A percentile compares a stretch with the other conserved stretches of the same genome.
phyloP scores from a whole-genome alignment of 345 rosid genomes.

The Syzygium aqueum region DNA sequence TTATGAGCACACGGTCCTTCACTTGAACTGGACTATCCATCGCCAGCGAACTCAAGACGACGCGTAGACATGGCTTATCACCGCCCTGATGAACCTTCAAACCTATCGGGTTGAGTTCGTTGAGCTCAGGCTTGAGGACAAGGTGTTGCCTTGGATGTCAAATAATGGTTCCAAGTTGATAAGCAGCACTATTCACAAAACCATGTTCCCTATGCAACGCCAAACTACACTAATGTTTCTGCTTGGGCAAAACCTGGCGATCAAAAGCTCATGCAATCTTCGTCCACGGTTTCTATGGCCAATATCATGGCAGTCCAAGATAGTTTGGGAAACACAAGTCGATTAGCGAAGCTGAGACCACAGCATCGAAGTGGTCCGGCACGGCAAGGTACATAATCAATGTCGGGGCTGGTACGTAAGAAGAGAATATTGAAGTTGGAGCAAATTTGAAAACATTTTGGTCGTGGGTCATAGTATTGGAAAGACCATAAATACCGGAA shows the following conservation, averaged over 20 bases:
- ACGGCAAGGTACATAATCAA: constrained; percentile 31
- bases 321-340: constrained; percentile 61
- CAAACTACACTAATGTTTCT: constrained; percentile 16
- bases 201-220: constrained; percentile 28
- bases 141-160: too few species aligned
- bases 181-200: not conserved
- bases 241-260: constrained; percentile 61
- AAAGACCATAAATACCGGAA: constrained; percentile 65
- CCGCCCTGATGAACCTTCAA: too few species aligned
- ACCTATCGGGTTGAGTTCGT: too few species aligned
- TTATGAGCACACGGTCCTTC: constrained; percentile 6
- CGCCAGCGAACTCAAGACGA: too few species aligned
- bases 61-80: too few species aligned
- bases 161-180: too few species aligned
- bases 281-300: constrained; percentile 24
- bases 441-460: constrained; percentile 45
- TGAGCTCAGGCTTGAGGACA: too few species aligned
- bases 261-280: constrained; percentile 50
- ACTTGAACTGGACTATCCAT: too few species aligned
- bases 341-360: constrained; percentile 43
- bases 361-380: constrained; percentile 43
- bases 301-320: constrained; percentile 72
- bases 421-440: constrained; percentile 54
- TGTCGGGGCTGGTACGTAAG: constrained; percentile 13
- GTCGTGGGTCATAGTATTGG: constrained; percentile 72